Percentiles rank a stretch among this genome's conserved stretches.
Evolutionary conservation across 2,329 filamentous ascomycete species (phyloP).

Genomic region (Penicillium concentricum): DNA sequence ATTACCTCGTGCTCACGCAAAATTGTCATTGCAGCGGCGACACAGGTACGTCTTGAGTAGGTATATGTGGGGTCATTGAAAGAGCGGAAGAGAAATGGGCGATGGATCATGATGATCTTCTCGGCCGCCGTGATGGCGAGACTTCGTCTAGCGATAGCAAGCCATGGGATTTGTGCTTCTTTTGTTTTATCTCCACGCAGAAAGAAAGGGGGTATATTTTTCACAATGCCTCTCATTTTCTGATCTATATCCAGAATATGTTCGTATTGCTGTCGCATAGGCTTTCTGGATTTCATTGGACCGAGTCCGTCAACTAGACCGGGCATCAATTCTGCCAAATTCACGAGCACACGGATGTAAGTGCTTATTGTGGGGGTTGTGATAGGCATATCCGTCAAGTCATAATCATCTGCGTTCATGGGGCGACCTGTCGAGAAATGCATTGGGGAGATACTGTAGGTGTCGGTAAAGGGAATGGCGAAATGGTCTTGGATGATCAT

Average conservation of each 20-base stretch:
- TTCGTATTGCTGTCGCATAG: conserved; percentile 38
- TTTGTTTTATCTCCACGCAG: conserved; percentile 29
- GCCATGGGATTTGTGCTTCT: conserved; percentile 34
- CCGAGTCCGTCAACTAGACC: conserved; percentile 35
- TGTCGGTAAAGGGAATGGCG: conserved; percentile 37
- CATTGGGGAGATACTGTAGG: conserved; percentile 38
- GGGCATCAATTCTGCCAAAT: conserved; percentile 38
- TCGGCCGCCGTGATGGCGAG: conserved; percentile 41
- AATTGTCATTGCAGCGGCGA: conserved; percentile 43
- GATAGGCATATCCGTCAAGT: conserved; percentile 22
- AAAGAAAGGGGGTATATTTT: conserved; percentile 30
- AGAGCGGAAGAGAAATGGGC: conserved; percentile 37
- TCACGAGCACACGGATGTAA: conserved; percentile 30
- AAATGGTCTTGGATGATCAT: conserved; percentile 42
- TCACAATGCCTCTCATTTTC: conserved; percentile 36
- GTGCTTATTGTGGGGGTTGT: conserved; percentile 25
- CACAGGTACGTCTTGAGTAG: conserved; percentile 38
- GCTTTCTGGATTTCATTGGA: conserved; percentile 32
- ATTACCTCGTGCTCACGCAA: conserved; percentile 29
- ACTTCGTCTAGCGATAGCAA: conserved; percentile 35
- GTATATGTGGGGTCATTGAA: conserved; percentile 33
- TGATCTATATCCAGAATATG: conserved; percentile 37
- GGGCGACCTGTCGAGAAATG: conserved; percentile 36
- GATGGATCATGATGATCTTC: conserved; percentile 47
- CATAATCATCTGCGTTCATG: conserved; percentile 37